Evolutionary conservation across 805 yeast genomes (phyloP).

Genomic region (Yamadazyma tumulicola): DNA sequence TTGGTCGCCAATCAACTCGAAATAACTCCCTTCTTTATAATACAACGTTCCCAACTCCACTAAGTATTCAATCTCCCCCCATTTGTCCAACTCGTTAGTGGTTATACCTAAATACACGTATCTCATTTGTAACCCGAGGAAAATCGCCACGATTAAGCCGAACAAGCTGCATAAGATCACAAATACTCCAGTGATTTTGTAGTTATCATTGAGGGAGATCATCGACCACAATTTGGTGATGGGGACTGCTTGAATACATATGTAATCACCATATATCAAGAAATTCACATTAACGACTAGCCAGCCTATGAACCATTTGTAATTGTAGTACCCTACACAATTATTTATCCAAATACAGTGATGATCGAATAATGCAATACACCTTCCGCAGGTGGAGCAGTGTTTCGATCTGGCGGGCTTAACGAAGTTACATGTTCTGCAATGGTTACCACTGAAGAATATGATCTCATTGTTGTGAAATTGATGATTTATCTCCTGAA

Average conservation of each 20-base stretch:
- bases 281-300: conserved; percentile 45
- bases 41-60: conserved; percentile 26
- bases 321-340: conserved; percentile 70
- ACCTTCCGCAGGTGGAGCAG: conserved; percentile 56
- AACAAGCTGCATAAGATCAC: conserved; percentile 37
- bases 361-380: conserved; percentile 52
- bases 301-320: conserved; percentile 56
- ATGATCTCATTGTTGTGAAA: conserved; percentile 49
- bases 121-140: conserved; percentile 43
- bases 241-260: conserved; percentile 26
- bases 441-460: conserved; percentile 44
- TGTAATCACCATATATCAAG: conserved; percentile 39
- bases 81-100: conserved; percentile 69
- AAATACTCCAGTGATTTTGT: conserved; percentile 41
- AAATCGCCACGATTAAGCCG: conserved; percentile 33
- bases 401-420: conserved; percentile 66
- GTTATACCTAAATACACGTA: conserved; percentile 66
- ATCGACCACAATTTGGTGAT: conserved; percentile 15
- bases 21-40: conserved; percentile 17
- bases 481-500: conserved; percentile 7
- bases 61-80: conserved; percentile 61
- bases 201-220: conserved; percentile 23
- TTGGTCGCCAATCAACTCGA: conserved; percentile 17
- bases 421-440: conserved; percentile 44
- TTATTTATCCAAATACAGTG: conserved; percentile 68